Base-by-base conservation (phyloP, 2,329 filamentous ascomycete species). In the Annulohypoxylon truncatum region DNA sequence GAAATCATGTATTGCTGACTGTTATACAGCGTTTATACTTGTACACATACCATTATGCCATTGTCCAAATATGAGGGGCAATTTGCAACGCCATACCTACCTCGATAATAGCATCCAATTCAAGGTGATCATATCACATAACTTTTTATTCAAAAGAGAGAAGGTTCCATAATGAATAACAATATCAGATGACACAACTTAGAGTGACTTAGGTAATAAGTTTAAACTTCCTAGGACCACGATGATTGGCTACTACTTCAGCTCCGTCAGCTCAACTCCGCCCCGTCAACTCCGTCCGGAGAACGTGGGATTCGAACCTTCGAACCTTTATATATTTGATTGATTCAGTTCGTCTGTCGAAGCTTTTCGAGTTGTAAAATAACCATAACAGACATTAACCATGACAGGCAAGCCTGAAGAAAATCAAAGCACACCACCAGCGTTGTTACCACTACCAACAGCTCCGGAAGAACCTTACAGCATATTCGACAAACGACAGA, bases 401-500 rank as follows among this genome's bases (percentile, higher is more conserved):
- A 70, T 68, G 67, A 4, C 51, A 22, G 61, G 63, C 4, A 46
- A 48, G n/a, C 6, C 28, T 12, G 50, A 46, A 40, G 52, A 47
- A 50, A n/a, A 7, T 20, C 46, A 29, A 31, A 64, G 12, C 29
- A 31, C 55, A 28, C 35, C 61, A n/a, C 50, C 61, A n/a, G 20
- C 28, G 24, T 51, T 50, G n/a, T 38, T n/a, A 15, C 35, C 4
- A 38, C n/a, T n/a, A n/a, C 12, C 51, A 28, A 56, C 46, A 33
- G 26, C 18, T 24, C 47, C 64, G 0, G 65, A 68, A 42, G 73
- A 76, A 42, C 83, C 82, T 0, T 83, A 82, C 67, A 86, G 78
- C 68, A 83, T 87, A 22, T 86, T 86, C 24, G 83, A 85, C 68
- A 78, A 75, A 31, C 74, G 79, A 4, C 84, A 87, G 71, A 84